A percentile compares a stretch with the other conserved stretches of the same genome.
Conservation (phyloP, 164 flowering plant genomes). For the Litsea cubeba region DNA sequence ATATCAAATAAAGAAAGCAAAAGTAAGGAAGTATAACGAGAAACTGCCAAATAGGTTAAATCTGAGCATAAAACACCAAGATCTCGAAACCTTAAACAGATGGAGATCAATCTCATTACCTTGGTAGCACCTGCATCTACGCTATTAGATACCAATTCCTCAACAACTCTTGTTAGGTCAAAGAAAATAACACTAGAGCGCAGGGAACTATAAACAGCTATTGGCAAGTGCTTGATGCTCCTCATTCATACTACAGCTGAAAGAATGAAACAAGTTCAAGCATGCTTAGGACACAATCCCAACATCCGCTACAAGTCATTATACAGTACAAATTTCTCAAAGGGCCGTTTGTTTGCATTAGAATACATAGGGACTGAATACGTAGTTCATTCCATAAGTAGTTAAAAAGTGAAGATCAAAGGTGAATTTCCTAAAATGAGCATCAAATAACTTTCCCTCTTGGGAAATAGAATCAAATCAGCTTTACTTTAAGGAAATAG, state of each 20-base stretch:
- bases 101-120: constrained; percentile 33
- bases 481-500: no score
- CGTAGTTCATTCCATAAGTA: no score
- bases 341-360: no score
- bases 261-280: constrained; percentile 1
- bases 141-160: constrained; percentile 82
- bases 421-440: no score
- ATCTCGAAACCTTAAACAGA: not conserved
- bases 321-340: no score
- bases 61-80: not conserved
- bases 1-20: not conserved
- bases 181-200: constrained; percentile 69
- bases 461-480: no score
- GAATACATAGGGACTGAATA: no score
- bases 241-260: constrained; percentile 34
- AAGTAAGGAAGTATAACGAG: not conserved
- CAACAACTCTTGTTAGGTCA: constrained; percentile 76
- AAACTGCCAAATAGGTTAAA: not conserved
- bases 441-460: no score
- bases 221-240: constrained; percentile 63
- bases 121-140: constrained; percentile 84
- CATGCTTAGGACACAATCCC: not conserved
- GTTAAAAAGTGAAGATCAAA: no score
- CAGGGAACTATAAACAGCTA: constrained; percentile 50
- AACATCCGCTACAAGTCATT: not conserved